Conservation (phyloP, 1,284 basidiomycete species). For the Porodaedalea pini region DNA sequence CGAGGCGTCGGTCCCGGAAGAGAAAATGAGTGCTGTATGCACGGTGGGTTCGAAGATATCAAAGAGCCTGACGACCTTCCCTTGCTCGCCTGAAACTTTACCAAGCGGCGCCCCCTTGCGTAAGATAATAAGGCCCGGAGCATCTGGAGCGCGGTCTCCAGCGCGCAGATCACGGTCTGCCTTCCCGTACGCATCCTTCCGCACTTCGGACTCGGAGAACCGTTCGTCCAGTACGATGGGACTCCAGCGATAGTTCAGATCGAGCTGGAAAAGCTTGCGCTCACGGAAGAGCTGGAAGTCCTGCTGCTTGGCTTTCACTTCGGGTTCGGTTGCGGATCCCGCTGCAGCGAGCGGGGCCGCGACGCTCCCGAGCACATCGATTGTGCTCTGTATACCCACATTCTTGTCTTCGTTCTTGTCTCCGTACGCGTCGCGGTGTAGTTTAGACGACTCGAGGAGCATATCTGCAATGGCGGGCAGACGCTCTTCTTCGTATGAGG, state of each 20-base stretch:
- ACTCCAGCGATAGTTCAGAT: conserved; percentile 26
- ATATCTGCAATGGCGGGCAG: conserved; percentile 39
- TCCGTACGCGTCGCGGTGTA: not conserved
- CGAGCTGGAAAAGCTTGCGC: conserved; percentile 21
- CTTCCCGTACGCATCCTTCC: conserved; percentile 9
- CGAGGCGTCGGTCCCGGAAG: not conserved
- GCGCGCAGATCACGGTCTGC: conserved; percentile 7
- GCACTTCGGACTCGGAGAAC: not conserved
- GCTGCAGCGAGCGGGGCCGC: no score
- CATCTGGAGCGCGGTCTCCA: conserved; percentile 26
- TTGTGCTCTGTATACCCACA: not conserved
- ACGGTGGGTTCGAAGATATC: conserved; percentile 19
- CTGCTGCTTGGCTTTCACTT: not conserved
- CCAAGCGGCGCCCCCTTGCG: not conserved
- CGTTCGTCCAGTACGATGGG: conserved; percentile 22
- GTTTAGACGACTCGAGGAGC: conserved; percentile 22
- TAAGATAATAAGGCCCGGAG: conserved; percentile 16
- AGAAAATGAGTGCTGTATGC: conserved; percentile 23
- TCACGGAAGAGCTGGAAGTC: conserved; percentile 9
- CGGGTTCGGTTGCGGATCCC: no score
- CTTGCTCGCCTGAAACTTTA: no score
- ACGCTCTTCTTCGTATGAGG: conserved; percentile 37
- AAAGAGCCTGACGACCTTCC: conserved; percentile 15
- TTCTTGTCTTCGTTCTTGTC: not conserved
- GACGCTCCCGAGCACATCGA: not conserved